Base-by-base conservation (phyloP, 805 yeast species). In the Metschnikowia cerradonensis region DNA sequence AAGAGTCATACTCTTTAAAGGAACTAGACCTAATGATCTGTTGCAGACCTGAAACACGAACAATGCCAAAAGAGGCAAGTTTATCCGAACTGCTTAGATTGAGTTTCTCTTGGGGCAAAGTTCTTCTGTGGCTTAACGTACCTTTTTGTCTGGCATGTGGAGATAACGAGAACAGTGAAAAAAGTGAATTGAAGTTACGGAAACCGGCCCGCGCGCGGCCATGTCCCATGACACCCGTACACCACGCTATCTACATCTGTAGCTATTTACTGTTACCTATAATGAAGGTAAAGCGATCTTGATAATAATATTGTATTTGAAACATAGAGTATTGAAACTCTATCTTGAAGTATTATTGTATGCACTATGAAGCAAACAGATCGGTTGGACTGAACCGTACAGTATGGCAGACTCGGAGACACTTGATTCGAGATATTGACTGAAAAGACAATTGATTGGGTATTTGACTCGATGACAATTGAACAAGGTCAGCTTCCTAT, bases 201-300 rank as follows among this genome's bases (percentile, higher is more conserved):
- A 33, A n/a, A 44, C 42, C 47, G 40, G 40, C 41, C 47, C 40
- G 47, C 41, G 40, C 39, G 17, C 40, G 47, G 47, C 34, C 34
- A 33, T 42, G 37, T 6, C 20, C 13, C 13, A 19, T 13, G 22
- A 14, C 41, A 42, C 31, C 45, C 37, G 45, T 42, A 42, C 45
- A 33, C 17, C 26, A 32, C 11, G 22, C 5, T 41, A 23, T 41
- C 15, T 14, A 41, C 15, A 11, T 23, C n/a, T 17, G 4, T 31
- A 41, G 22, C 6, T 19, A 41, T 20, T 26, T 26, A 26, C 30
- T 26, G 30, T 8, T 26, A 26, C 30, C 30, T 26, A 26, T 26
- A 26, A 26, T 26, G 30, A 35, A 15, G 38, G 15, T 8, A 4
- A 35, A 20, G 38, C 17, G 19, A 35, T 3, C n/a, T 17, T 26